Conservation (phyloP, 1,284 basidiomycete species). For the Cutaneotrichosporon arboriforme region DNA sequence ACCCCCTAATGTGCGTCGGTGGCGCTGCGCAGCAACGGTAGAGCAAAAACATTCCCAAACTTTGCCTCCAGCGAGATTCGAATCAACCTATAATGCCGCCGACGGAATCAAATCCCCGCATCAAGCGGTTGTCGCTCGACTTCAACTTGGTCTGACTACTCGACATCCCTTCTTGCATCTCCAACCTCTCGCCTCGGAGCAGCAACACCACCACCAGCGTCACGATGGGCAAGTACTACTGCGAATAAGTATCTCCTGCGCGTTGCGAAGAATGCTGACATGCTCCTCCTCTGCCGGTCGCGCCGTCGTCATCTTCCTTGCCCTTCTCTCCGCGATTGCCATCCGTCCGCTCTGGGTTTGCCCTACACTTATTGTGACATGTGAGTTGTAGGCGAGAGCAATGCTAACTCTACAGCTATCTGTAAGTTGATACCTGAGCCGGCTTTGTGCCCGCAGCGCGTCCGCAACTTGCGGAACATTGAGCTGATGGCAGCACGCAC, state of each 20-base stretch:
- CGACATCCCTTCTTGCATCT: slow-evolving; percentile 3
- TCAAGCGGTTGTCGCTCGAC: neutral
- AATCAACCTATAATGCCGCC: neutral
- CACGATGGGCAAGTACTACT: slow-evolving; percentile 50
- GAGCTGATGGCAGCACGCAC: slow-evolving; percentile 25
- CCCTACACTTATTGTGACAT: slow-evolving; percentile 33
- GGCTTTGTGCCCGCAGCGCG: too few relatives aligned
- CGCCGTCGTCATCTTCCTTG: too few relatives aligned
- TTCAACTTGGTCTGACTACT: neutral
- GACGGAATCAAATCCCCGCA: neutral
- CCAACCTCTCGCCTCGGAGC: slow-evolving; percentile 3
- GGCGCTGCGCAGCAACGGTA: too few relatives aligned
- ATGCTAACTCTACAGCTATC: slow-evolving; percentile 53
- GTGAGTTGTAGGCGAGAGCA: slow-evolving; percentile 17
- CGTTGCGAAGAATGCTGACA: slow-evolving; percentile 6
- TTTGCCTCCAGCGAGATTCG: neutral
- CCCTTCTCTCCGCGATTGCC: neutral
- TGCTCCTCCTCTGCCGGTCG: neutral
- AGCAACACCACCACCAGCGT: neutral
- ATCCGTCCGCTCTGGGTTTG: neutral
- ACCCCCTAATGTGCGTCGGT: too few relatives aligned
- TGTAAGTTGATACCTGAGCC: slow-evolving; percentile 12
- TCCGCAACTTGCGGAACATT: too few relatives aligned
- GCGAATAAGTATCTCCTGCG: slow-evolving; percentile 60
- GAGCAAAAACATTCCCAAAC: too few relatives aligned